Conservation (phyloP, 345 rosid species). For the Eucalyptus fibrosa region DNA sequence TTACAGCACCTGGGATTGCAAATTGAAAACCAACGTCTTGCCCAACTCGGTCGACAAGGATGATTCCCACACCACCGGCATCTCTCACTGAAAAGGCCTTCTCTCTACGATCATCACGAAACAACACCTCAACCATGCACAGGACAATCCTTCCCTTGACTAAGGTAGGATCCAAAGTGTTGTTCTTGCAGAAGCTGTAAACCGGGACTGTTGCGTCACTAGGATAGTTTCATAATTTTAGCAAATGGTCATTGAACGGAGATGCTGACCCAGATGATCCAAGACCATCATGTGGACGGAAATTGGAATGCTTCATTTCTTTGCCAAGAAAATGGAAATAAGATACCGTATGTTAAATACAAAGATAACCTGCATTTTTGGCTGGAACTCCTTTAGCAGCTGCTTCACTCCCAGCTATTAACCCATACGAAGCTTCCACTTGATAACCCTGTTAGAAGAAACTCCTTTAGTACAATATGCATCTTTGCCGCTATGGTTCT, state of each 20-base stretch:
- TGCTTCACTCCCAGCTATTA: conserved; percentile 24
- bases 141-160: conserved; percentile 36
- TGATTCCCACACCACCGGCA: conserved; percentile 35
- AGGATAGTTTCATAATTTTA: not conserved
- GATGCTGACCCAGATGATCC: not conserved
- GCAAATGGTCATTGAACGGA: not conserved
- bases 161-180: conserved; percentile 15
- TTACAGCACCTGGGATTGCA: conserved; percentile 15
- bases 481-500: not conserved
- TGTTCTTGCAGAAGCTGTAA: conserved; percentile 34
- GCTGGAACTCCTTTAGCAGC: conserved; percentile 34
- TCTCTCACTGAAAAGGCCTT: conserved; percentile 10
- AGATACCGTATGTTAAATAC: not conserved
- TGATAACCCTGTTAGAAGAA: conserved; percentile 15
- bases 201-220: not conserved
- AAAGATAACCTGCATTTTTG: conserved; percentile 20
- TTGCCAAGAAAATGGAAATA: not conserved
- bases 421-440: conserved; percentile 6
- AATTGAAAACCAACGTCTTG: conserved; percentile 27
- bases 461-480: not conserved
- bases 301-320: not conserved
- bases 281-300: not conserved
- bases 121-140: conserved; percentile 9
- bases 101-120: not conserved
- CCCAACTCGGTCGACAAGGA: conserved; percentile 13